A percentile compares a stretch with the other conserved stretches of the same genome.
phyloP scores from a whole-genome alignment of 2,329 filamentous ascomycete species.

The Ophiostoma himal-ulmi region DNA sequence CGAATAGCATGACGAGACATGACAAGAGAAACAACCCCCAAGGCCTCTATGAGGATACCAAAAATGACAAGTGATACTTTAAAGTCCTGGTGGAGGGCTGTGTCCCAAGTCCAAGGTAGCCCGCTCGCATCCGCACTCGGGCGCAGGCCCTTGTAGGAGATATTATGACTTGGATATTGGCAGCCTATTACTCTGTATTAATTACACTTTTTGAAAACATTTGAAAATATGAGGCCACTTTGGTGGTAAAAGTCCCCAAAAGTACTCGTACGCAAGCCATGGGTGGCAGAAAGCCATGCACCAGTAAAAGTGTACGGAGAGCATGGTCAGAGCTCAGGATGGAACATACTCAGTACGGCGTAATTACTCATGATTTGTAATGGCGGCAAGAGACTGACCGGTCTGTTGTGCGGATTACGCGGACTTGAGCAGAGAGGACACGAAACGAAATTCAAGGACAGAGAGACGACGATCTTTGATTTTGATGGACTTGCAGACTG shows the following conservation, averaged over 20 bases:
- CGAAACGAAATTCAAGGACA: background rate
- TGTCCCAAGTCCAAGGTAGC: background rate
- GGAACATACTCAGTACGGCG: background rate
- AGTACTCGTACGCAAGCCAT: too few species aligned
- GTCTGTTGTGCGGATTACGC: background rate
- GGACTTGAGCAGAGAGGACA: too few species aligned
- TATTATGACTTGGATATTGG: too few species aligned
- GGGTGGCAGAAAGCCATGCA: background rate
- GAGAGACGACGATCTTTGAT: background rate
- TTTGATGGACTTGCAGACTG: background rate
- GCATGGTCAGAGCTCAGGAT: background rate
- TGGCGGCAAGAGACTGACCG: background rate
- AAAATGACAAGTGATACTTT: constrained; percentile 6
- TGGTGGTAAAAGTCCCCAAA: background rate
- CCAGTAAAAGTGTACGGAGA: background rate
- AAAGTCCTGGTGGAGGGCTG: background rate
- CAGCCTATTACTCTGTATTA: background rate
- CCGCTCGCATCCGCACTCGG: background rate
- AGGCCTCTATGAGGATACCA: background rate
- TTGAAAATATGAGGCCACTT: background rate
- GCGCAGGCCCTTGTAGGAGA: background rate
- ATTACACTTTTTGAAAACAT: background rate
- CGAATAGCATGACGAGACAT: too few species aligned
- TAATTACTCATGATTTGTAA: background rate
- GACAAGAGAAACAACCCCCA: background rate